phyloP scores from a whole-genome alignment of 176 grass and related monocot genomes.

The Aegilops umbellulata region DNA sequence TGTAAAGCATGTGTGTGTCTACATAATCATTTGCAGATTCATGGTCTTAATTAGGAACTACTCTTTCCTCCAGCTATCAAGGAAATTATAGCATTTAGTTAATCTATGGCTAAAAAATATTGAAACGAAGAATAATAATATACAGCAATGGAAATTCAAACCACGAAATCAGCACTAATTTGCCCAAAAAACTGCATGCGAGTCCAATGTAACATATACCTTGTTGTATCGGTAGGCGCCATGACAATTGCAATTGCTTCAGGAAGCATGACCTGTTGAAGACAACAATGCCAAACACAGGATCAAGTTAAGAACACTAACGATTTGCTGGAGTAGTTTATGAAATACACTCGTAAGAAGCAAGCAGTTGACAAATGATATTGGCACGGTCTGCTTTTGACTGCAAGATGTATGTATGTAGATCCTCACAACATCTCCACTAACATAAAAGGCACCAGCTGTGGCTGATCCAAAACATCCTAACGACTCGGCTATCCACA shows the following conservation, averaged over 20 bases:
- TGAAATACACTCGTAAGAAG: slow-evolving; percentile 9
- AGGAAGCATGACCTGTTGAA: slow-evolving; percentile 90
- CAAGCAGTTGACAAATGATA: slow-evolving; percentile 14
- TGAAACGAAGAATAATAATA: neutral
- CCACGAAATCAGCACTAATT: neutral
- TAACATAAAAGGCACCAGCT: neutral
- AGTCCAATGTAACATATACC: slow-evolving; percentile 41
- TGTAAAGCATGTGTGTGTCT: neutral
- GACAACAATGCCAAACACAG: slow-evolving; percentile 21
- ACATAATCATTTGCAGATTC: neutral
- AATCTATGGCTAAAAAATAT: neutral
- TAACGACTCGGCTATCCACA: neutral
- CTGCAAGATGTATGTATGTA: neutral
- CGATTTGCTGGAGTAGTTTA: slow-evolving; percentile 16
- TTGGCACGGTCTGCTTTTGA: neutral
- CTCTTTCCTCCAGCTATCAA: neutral
- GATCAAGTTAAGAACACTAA: neutral
- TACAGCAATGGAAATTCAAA: neutral
- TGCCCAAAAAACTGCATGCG: neutral
- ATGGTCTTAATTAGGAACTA: neutral
- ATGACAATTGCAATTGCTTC: slow-evolving; percentile 99
- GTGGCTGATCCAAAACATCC: neutral
- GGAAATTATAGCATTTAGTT: neutral
- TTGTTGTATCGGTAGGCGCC: slow-evolving; percentile 93
- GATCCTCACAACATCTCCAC: neutral